phyloP scores from a whole-genome alignment of 768 basidiomycete species.

The Ramaria sp. region DNA sequence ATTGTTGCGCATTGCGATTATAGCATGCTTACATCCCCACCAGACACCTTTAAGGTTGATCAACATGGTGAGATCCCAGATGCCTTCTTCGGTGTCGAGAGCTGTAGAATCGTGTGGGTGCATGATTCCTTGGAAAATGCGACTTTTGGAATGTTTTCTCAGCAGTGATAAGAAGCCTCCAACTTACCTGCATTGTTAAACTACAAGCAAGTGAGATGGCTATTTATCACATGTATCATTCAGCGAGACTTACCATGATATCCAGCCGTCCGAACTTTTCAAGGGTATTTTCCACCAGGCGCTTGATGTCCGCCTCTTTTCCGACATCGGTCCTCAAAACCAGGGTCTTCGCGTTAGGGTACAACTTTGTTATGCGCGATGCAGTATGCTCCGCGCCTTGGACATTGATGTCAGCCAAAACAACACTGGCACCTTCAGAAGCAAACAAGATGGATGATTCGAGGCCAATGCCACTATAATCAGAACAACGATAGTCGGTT shows the following conservation, averaged over 20 bases:
- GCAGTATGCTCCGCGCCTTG: constrained; percentile 60
- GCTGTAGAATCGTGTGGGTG: constrained; percentile 92
- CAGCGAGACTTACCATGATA: constrained; percentile 58
- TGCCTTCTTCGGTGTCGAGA: constrained; percentile 89
- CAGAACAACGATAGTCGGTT: constrained; percentile 9
- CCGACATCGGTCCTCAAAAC: constrained; percentile 78
- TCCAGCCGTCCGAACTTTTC: constrained; percentile 88
- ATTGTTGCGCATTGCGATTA: constrained; percentile 92
- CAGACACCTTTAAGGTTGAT: constrained; percentile 98
- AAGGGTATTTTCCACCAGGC: constrained; percentile 69
- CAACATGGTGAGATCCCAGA: constrained; percentile 91
- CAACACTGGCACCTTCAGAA: constrained; percentile 82
- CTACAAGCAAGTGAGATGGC: constrained; percentile 26
- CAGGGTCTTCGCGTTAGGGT: constrained; percentile 57
- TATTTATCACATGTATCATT: not conserved
- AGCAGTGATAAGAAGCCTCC: not conserved
- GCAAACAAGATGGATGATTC: constrained; percentile 95
- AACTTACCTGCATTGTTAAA: constrained; percentile 83
- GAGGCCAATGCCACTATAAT: constrained; percentile 81
- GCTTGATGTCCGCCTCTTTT: constrained; percentile 80
- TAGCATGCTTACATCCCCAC: constrained; percentile 99
- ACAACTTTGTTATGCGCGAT: constrained; percentile 50
- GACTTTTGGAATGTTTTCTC: constrained; percentile 7
- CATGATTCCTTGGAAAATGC: constrained; percentile 72
- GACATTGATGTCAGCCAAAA: constrained; percentile 83